Conservation (phyloP, 2,329 filamentous ascomycete species). For the Hymenotorrendiella dingleyae region DNA sequence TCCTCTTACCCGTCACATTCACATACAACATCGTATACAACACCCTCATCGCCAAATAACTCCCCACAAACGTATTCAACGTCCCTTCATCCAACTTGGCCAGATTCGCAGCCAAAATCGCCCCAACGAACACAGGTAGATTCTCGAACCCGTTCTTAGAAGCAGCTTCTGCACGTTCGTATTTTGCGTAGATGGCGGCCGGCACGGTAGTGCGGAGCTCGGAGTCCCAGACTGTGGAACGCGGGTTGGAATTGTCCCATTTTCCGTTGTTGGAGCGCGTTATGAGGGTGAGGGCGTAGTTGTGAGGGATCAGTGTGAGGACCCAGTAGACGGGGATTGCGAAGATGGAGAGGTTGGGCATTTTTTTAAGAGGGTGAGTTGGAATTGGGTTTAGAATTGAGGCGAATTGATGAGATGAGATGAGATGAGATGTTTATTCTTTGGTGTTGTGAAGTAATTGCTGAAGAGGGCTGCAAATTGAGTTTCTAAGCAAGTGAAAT, state of each 20-base stretch:
- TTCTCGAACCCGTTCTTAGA: constrained; percentile 42
- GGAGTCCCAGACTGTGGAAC: constrained; percentile 30
- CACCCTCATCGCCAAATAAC: constrained; percentile 6
- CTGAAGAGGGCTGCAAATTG: too few relatives aligned
- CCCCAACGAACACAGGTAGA: constrained; percentile 38
- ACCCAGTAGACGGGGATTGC: constrained; percentile 39
- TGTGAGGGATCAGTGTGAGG: constrained; percentile 36
- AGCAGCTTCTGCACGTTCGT: constrained; percentile 39
- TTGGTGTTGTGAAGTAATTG: neutral
- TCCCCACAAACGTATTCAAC: constrained; percentile 13
- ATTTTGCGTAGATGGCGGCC: constrained; percentile 33
- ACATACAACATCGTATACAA: constrained; percentile 9
- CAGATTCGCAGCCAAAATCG: constrained; percentile 38
- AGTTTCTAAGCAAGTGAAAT: neutral
- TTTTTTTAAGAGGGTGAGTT: neutral
- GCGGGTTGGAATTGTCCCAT: constrained; percentile 40
- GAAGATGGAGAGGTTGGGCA: constrained; percentile 20
- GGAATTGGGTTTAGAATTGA: neutral
- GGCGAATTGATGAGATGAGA: neutral
- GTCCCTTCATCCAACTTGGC: constrained; percentile 27
- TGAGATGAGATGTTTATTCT: neutral
- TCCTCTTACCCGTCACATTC: neutral
- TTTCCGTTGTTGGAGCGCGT: constrained; percentile 31
- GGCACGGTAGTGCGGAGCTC: constrained; percentile 34
- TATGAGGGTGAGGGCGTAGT: constrained; percentile 31